phyloP scores from a whole-genome alignment of 768 basidiomycete species.

The Scleroderma bovista region DNA sequence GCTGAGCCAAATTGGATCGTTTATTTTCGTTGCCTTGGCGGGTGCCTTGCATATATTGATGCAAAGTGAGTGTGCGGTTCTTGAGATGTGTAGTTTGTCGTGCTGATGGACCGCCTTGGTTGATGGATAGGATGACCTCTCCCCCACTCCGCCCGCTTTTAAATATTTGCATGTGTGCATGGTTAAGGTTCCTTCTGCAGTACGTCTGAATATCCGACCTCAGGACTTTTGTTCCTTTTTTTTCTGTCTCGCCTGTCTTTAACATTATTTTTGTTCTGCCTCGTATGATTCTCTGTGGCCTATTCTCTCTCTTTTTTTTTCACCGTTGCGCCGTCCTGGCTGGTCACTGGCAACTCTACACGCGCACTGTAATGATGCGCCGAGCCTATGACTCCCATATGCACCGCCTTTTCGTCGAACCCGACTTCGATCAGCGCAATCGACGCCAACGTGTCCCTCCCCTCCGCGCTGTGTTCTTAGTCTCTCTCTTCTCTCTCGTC shows the following conservation, averaged over 20 bases:
- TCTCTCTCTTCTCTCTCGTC: slow-evolving; percentile 4
- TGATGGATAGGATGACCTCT: background rate
- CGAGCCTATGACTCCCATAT: too few species aligned
- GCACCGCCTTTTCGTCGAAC: too few species aligned
- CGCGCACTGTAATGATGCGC: too few species aligned
- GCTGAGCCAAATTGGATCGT: slow-evolving; percentile 9
- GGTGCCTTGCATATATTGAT: background rate
- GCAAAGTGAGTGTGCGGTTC: slow-evolving; percentile 14
- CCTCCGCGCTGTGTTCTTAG: background rate
- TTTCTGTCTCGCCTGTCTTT: slow-evolving; percentile 17
- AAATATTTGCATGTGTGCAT: background rate
- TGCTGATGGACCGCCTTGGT: too few species aligned
- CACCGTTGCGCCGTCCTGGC: background rate
- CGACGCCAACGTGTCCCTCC: background rate
- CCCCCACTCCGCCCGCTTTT: background rate
- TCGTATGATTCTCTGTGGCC: slow-evolving; percentile 6
- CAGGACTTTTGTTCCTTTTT: slow-evolving; percentile 16
- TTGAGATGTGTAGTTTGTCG: background rate
- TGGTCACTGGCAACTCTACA: too few species aligned
- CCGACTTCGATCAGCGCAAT: too few species aligned
- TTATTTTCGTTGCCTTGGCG: background rate
- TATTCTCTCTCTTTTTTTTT: slow-evolving; percentile 3
- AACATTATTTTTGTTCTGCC: slow-evolving; percentile 24
- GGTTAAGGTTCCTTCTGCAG: background rate
- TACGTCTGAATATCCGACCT: background rate